Conservation (phyloP, 1,284 basidiomycete species). For the Apiotrichum akiyoshidainum region DNA sequence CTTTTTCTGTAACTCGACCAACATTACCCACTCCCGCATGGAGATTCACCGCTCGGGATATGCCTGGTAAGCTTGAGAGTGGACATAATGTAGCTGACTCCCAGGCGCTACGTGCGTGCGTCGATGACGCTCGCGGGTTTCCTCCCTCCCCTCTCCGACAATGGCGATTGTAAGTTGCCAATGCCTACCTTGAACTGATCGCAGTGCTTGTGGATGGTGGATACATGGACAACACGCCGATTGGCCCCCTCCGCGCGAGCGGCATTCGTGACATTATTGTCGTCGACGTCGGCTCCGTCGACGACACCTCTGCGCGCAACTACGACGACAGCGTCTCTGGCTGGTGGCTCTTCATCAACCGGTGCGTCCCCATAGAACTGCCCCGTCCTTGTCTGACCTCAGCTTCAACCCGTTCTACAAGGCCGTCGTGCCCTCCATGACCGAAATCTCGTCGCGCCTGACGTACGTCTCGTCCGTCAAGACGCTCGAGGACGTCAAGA, state of each 20-base stretch:
- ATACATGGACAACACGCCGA: constrained; percentile 88
- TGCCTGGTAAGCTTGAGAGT: constrained; percentile 64
- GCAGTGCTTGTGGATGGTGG: constrained; percentile 85
- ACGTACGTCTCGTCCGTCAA: constrained; percentile 96
- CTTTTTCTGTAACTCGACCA: constrained; percentile 98
- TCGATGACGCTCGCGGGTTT: constrained; percentile 97
- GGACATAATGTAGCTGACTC: constrained; percentile 23
- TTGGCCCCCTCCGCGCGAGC: constrained; percentile 86
- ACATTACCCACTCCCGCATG: constrained; percentile 94
- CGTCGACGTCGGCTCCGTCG: constrained; percentile 89
- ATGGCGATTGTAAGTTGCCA: constrained; percentile 68
- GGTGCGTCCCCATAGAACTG: constrained; percentile 64
- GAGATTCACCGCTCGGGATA: constrained; percentile 96
- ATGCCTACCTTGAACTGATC: too few relatives aligned
- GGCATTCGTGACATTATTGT: constrained; percentile 93
- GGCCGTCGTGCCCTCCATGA: constrained; percentile 80
- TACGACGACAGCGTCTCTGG: constrained; percentile 96
- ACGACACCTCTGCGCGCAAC: constrained; percentile 90
- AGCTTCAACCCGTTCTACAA: constrained; percentile 76
- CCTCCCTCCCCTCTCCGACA: constrained; percentile 89
- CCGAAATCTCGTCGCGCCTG: constrained; percentile 91
- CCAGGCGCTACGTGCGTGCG: constrained; percentile 64
- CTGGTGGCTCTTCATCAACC: constrained; percentile 91
- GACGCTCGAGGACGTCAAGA: constrained; percentile 91
- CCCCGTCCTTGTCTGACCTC: constrained; percentile 26